Percentiles rank a stretch among this genome's conserved stretches.
Conservation (phyloP, 2,329 filamentous ascomycete species). For the Blastomyces gilchristii region DNA sequence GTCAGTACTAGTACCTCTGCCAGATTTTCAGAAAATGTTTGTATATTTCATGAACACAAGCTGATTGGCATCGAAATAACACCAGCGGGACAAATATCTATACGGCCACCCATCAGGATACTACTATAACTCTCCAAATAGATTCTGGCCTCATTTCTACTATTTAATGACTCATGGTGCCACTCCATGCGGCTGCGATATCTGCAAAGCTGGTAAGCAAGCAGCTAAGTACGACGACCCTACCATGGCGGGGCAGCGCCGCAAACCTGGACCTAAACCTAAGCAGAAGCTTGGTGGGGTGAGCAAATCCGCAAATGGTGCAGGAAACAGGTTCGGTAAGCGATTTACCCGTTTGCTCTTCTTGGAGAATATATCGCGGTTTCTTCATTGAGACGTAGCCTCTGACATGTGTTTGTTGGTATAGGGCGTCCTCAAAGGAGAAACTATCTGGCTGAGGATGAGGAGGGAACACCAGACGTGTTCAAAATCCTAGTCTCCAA, state of each 20-base stretch:
- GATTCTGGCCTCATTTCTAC: constrained; percentile 49
- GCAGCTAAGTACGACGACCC: constrained; percentile 9
- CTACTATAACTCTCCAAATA: constrained; percentile 44
- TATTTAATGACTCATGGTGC: constrained; percentile 43
- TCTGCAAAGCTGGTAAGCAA: constrained; percentile 30
- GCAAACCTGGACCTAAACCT: background rate
- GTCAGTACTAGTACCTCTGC: constrained; percentile 21
- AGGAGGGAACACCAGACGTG: constrained; percentile 46
- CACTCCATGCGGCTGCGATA: constrained; percentile 41
- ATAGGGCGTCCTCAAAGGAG: constrained; percentile 10
- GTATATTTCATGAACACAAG: constrained; percentile 1
- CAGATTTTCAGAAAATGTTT: background rate
- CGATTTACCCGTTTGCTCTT: background rate
- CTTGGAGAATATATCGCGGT: background rate
- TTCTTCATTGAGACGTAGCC: background rate
- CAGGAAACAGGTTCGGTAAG: background rate
- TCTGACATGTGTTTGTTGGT: background rate
- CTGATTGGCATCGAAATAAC: background rate
- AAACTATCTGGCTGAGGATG: constrained; percentile 27
- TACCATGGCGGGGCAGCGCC: background rate
- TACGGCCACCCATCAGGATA: constrained; percentile 46
- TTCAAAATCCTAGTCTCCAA: constrained; percentile 42
- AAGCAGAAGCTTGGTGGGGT: background rate
- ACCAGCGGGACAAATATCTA: constrained; percentile 44
- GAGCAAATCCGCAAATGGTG: background rate